These are phyloP conservation scores for Aurinia saxatilis DNA, from an alignment of 345 rosid genomes.

Conservation along the genomic window DNA sequence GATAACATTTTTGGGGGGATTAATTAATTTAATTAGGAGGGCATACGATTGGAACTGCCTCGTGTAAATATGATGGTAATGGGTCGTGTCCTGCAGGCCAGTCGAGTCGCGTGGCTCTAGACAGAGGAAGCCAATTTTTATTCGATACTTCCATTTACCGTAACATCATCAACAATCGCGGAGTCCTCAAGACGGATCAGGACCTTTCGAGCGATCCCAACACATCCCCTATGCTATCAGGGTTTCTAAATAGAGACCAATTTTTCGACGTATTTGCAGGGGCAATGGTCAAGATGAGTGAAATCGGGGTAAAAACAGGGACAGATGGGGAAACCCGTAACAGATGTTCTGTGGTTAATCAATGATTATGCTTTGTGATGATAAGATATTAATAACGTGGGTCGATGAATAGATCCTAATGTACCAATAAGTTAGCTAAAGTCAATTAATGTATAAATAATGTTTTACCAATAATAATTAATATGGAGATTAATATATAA, in stretches of 20 bases:
- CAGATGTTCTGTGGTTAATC: slow-evolving; percentile 23
- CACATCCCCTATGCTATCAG: too few species aligned
- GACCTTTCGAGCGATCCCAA: too few species aligned
- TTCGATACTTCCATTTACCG: slow-evolving; percentile 26
- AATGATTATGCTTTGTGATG: too few species aligned
- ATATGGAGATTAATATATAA: too few species aligned
- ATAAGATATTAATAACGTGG: not conserved
- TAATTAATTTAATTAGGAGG: slow-evolving; percentile 22
- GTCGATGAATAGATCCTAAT: too few species aligned
- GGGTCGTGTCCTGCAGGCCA: slow-evolving; percentile 14
- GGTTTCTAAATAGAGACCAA: too few species aligned
- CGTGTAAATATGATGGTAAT: slow-evolving; percentile 8
- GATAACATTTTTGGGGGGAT: too few species aligned
- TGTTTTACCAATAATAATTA: too few species aligned
- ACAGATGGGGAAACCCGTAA: slow-evolving; percentile 29
- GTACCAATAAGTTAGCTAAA: too few species aligned
- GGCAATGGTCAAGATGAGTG: slow-evolving; percentile 37
- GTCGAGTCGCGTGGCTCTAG: slow-evolving; percentile 22
- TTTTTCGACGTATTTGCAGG: slow-evolving; percentile 24
- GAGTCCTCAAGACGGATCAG: slow-evolving; percentile 19
- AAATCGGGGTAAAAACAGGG: slow-evolving; percentile 3
- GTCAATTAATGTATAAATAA: too few species aligned
- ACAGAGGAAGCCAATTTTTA: slow-evolving; percentile 16
- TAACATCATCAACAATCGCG: slow-evolving; percentile 14
- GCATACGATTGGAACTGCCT: slow-evolving; percentile 31